These are phyloP conservation scores for Neocucurbitaria cava DNA, from an alignment of 2,329 filamentous ascomycete genomes.

Conservation along the genomic window DNA sequence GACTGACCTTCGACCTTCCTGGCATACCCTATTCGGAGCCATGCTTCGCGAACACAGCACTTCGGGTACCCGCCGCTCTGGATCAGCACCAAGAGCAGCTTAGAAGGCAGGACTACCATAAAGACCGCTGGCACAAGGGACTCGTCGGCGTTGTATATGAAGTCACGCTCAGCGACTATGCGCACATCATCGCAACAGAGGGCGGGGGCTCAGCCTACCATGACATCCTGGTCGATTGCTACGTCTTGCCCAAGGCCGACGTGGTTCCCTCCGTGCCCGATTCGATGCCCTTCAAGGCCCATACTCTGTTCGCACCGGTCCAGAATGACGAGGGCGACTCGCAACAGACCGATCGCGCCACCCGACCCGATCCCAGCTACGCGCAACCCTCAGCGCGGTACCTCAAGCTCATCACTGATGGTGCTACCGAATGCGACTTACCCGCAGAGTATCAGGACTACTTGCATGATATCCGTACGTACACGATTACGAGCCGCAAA, in stretches of 20 bases:
- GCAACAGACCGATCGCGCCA: conserved; percentile 51
- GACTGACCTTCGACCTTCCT: conserved; percentile 83
- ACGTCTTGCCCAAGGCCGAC: conserved; percentile 66
- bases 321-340: conserved; percentile 21
- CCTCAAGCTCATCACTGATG: conserved; percentile 77
- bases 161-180: conserved; percentile 82
- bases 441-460: conserved; percentile 80
- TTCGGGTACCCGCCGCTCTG: conserved; percentile 52
- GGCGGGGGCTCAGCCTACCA: conserved; percentile 85
- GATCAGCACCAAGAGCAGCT: conserved; percentile 28
- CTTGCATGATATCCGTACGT: conserved; percentile 72
- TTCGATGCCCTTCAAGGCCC: conserved; percentile 74
- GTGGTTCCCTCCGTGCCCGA: conserved; percentile 70
- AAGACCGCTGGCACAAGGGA: conserved; percentile 76
- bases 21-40: conserved; percentile 88
- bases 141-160: conserved; percentile 96
- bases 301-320: conserved; percentile 78
- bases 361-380: conserved; percentile 71
- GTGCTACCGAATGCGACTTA: conserved; percentile 80
- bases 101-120: conserved; percentile 52
- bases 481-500: conserved; percentile 69
- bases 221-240: conserved; percentile 81
- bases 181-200: conserved; percentile 87
- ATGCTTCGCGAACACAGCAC: conserved; percentile 84
- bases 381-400: conserved; percentile 87